A percentile compares a stretch with the other conserved stretches of the same genome.
Evolutionary conservation across 23 red algal species (phyloP).

Genomic region (Cyanidioschyzon merolae): DNA sequence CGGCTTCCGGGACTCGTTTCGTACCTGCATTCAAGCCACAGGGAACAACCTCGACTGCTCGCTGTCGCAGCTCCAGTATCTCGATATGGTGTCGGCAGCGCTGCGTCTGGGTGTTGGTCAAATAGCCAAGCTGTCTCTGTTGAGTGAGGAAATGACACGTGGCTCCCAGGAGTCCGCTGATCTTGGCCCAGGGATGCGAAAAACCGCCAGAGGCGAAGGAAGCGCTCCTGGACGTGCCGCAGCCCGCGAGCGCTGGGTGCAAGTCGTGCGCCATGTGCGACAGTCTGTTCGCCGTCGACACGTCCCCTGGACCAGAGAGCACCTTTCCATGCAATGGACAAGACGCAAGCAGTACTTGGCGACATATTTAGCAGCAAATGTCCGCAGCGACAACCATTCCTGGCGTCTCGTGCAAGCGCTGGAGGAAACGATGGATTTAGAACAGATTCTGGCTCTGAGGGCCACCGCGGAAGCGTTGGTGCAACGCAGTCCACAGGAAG

Average conservation of each 20-base stretch:
- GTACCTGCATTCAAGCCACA: neutral
- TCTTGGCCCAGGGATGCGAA: neutral
- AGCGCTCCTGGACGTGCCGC: neutral
- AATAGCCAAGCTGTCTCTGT: neutral
- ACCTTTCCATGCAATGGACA: neutral
- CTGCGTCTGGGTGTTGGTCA: neutral
- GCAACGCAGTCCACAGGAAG: neutral
- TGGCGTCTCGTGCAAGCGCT: neutral
- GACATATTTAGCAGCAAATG: neutral
- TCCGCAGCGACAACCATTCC: neutral
- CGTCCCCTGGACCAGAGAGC: neutral
- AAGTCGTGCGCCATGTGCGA: neutral
- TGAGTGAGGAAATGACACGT: neutral
- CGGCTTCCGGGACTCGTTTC: neutral
- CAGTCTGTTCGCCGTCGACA: neutral
- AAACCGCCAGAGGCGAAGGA: neutral
- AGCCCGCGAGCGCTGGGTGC: neutral
- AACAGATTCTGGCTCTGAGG: neutral
- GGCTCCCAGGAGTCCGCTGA: neutral
- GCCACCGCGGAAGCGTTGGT: neutral
- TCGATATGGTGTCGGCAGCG: slow-evolving; percentile 2
- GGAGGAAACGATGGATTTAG: neutral
- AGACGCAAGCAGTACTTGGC: neutral
- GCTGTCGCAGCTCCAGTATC: neutral
- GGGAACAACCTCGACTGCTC: neutral